These are phyloP conservation scores for Teratosphaeria pseudoeucalypti DNA, from an alignment of 2,329 filamentous ascomycete species.

Conservation along the genomic window DNA sequence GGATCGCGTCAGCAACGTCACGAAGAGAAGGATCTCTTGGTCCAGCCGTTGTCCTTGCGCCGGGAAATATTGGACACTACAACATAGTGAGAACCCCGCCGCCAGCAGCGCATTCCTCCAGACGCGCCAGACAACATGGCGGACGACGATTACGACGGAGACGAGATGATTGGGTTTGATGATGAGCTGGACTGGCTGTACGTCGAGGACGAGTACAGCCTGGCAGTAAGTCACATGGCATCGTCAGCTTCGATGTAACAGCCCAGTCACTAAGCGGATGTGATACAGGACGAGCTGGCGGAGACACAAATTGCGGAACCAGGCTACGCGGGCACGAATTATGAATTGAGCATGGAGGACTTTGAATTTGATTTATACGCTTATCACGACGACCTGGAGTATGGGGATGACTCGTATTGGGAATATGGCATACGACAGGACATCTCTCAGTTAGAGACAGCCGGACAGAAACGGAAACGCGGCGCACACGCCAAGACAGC, in stretches of 20 bases:
- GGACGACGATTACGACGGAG: constrained; percentile 29
- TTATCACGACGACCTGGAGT: constrained; percentile 40
- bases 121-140: constrained; percentile 10
- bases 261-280: not conserved
- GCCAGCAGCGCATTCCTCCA: not conserved
- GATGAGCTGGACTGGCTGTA: constrained; percentile 32
- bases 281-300: constrained; percentile 36
- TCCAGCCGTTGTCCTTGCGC: not conserved
- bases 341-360: constrained; percentile 19
- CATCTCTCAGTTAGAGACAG: constrained; percentile 10
- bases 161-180: constrained; percentile 27
- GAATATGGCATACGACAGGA: constrained; percentile 21
- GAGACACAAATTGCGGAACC: constrained; percentile 38
- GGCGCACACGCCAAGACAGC: constrained; percentile 2
- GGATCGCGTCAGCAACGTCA: not conserved
- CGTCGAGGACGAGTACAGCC: constrained; percentile 34
- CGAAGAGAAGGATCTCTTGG: not conserved
- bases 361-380: constrained; percentile 39
- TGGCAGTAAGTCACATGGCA: constrained; percentile 21
- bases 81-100: not conserved
- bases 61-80: not conserved
- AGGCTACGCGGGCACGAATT: constrained; percentile 24
- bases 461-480: constrained; percentile 24
- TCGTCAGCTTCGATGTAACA: not conserved
- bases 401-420: constrained; percentile 37